Evolutionary conservation across 495 filamentous ascomycete genomes (phyloP).

Genomic region (Neurospora sp.): DNA sequence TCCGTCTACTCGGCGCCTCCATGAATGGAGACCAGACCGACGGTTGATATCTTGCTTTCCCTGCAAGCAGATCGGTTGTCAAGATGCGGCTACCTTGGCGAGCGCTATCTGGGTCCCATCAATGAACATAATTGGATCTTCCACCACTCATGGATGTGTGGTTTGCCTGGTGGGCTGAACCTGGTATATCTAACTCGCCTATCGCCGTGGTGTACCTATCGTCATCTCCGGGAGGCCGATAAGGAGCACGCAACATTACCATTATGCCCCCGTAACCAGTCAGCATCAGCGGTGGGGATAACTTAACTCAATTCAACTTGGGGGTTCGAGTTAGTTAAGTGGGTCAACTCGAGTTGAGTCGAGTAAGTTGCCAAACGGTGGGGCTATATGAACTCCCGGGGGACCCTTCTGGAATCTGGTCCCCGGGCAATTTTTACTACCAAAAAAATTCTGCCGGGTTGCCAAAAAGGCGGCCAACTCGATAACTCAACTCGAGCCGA

Average conservation of each 20-base stretch:
- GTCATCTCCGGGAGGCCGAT: neutral
- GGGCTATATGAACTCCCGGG: too few relatives aligned
- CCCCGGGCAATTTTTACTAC: too few relatives aligned
- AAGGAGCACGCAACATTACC: neutral
- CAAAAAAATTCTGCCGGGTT: too few relatives aligned
- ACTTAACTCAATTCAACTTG: too few relatives aligned
- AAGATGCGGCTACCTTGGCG: neutral
- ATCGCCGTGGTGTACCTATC: neutral
- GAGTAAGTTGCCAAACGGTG: too few relatives aligned
- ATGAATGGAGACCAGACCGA: neutral
- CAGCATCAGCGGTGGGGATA: neutral
- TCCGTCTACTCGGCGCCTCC: neutral
- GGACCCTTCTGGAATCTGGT: too few relatives aligned
- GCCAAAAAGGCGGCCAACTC: too few relatives aligned
- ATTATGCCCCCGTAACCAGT: neutral
- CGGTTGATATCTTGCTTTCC: neutral
- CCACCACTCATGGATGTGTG: neutral
- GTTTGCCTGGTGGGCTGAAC: neutral
- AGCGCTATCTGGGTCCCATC: neutral
- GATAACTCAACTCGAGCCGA: too few relatives aligned
- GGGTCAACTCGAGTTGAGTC: too few relatives aligned
- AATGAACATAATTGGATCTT: neutral
- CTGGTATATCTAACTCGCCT: neutral
- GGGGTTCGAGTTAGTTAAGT: too few relatives aligned
- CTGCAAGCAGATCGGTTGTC: neutral